Conservation (phyloP, 352 stramenopile species). For the Globisporangium yorkense region DNA sequence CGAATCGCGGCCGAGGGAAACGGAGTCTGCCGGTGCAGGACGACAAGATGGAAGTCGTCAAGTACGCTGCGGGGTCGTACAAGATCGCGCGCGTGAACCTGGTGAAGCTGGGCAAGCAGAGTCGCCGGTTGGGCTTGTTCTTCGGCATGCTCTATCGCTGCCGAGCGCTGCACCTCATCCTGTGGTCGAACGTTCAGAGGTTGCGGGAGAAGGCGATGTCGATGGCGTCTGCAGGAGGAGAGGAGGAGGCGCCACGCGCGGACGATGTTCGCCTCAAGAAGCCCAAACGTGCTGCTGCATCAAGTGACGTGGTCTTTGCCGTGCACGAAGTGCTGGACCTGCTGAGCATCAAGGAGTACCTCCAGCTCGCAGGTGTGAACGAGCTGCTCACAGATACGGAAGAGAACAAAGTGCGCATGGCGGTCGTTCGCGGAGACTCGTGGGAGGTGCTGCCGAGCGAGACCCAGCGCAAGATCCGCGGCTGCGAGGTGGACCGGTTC, state of each 20-base stretch:
- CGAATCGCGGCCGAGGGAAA: conserved; percentile 25
- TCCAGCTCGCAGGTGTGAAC: conserved; percentile 62
- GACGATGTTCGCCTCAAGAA: neutral
- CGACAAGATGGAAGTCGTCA: conserved; percentile 47
- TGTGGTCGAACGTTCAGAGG: conserved; percentile 42
- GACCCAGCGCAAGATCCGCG: conserved; percentile 49
- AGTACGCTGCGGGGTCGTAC: conserved; percentile 58
- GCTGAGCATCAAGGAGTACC: conserved; percentile 59
- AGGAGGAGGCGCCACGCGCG: neutral
- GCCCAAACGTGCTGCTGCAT: neutral
- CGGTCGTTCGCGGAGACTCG: conserved; percentile 31
- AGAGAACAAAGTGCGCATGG: conserved; percentile 45
- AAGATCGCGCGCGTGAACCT: conserved; percentile 55
- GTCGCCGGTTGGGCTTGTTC: conserved; percentile 61
- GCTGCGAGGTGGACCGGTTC: conserved; percentile 66
- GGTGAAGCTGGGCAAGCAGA: conserved; percentile 60
- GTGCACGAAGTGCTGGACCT: conserved; percentile 68
- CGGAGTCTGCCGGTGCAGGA: conserved; percentile 19
- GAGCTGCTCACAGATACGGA: conserved; percentile 60
- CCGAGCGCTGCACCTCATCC: conserved; percentile 51
- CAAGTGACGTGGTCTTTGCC: conserved; percentile 36
- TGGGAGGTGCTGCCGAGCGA: conserved; percentile 42
- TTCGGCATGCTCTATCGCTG: conserved; percentile 72
- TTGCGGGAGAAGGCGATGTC: conserved; percentile 13
- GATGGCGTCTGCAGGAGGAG: neutral